Base-by-base conservation (phyloP, 2,329 filamentous ascomycete genomes). In the Teratosphaeria gauchensis region DNA sequence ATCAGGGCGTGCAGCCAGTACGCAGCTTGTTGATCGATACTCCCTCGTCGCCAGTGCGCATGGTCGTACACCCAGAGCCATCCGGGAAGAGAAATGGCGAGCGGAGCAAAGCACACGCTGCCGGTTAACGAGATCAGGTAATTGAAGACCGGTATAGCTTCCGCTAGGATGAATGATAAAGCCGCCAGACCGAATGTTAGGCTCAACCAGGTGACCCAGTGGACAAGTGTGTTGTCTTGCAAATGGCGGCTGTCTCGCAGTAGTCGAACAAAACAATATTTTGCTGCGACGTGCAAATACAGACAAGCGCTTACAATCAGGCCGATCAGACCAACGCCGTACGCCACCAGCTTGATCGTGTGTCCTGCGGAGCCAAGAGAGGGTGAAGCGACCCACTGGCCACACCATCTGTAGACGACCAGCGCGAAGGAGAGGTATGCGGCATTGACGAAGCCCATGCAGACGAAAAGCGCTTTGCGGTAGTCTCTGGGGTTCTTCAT, bases 321-420 rank as follows among this genome's bases (percentile, higher is more conserved):
- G 1, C 35, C 35, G 32, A 55, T 55, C n/a, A 42, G 35, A 35
- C 31, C 54, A n/a, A 55, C 54, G 14, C 52, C 76, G 42, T 56
- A 56, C 30, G 54, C 35, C 14, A 56, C 38, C 28, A 56, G 11
- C 28, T 56, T 56, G 28, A 56, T 30, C 35, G 54, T 56, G 12
- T 75, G 73, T 9, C 84, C 84, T 0, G 84, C 84, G 42, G 78
- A 83, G 16, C 84, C 84, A 0, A 87, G 77, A 1, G 83, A 82
- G 0, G 84, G 84, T 3, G 78, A 82, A 0, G 84, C 81, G 4
- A 87, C 82, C 79, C 80, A 86, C 61, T 81, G 74, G 3, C 84
- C 84, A 63, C 82, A 84, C 74, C 77, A 86, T 52, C 76, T 75
- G 71, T 86, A 86, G 4, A 86, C 80, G 2, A 85, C 81, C 16